Base-by-base conservation (phyloP, 352 stramenopile species). In the Elongisporangium senticosum region DNA sequence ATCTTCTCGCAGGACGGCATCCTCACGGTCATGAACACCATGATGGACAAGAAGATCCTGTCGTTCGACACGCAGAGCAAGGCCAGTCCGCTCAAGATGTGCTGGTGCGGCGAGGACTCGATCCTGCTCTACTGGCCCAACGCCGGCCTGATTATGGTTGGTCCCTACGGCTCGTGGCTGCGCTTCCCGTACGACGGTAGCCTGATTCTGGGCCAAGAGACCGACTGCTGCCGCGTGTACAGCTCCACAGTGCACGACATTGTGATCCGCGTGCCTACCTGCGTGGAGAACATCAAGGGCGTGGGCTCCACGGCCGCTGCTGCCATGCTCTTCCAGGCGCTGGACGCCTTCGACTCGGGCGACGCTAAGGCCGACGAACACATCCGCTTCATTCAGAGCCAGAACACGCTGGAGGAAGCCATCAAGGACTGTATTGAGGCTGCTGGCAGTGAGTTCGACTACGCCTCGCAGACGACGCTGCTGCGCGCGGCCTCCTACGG, bases 1-100 rank as follows among this genome's bases (percentile, higher is more conserved):
- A 90, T 96, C 53, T 98, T 98, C 64, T 95, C 92, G 7, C 87
- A 96, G 58, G 85, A 96, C 53, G 93, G 91, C 7, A 89, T 97
- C 54, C 73, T 98, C 22, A 97, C 93, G 3, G 96, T 98, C 19
- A 84, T 98, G 52, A 97, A 95, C 33, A 98, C 94, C n/a, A 96
- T 89, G 58, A 97, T 98, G 67, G 91, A 98, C 77, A 98, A 97
- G 59, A 98, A 92, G 67, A 90, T 94, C 54, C 53, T 96, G 66
- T 80, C 80, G 19, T 96, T 96, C 62, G 86, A 96, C 69, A 93
- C 86, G 26, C 79, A 93, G 74, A 92, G 77, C 63, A 91, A 89
- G 62, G 71, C 80, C 4, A 87, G 72, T 61, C 86, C 87, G 13
- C 54, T 74, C 22, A 74, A 68, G 21, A 94, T 96, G 79, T 80